phyloP scores from a whole-genome alignment of 2,329 filamentous ascomycete genomes.

The Lasiodiplodia hormozganensis region DNA sequence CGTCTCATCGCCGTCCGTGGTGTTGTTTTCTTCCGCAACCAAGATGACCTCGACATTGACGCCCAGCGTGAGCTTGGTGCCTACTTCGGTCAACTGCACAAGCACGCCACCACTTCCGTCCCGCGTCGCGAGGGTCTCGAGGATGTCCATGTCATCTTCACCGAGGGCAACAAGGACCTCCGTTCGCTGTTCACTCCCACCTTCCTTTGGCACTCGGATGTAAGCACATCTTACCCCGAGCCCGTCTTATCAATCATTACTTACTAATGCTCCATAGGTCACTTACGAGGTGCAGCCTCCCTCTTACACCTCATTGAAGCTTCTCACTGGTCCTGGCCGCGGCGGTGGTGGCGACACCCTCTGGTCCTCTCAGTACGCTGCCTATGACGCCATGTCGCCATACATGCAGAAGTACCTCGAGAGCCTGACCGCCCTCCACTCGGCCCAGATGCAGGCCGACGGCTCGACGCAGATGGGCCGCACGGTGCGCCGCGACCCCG shows the following conservation, averaged over 20 bases:
- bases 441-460: constrained; percentile 61
- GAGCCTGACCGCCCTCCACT: constrained; percentile 62
- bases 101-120: constrained; percentile 62
- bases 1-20: constrained; percentile 61
- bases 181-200: constrained; percentile 61
- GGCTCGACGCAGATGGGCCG: constrained; percentile 59
- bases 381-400: constrained; percentile 63
- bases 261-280: constrained; percentile 46
- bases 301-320: constrained; percentile 63
- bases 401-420: constrained; percentile 66
- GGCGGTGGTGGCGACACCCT: constrained; percentile 65
- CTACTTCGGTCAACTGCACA: constrained; percentile 62
- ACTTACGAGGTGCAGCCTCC: constrained; percentile 65
- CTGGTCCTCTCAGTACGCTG: constrained; percentile 65
- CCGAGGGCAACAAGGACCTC: constrained; percentile 60
- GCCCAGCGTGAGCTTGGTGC: constrained; percentile 59
- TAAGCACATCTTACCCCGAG: constrained; percentile 39
- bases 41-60: constrained; percentile 62
- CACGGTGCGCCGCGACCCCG: constrained; percentile 59
- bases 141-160: constrained; percentile 64
- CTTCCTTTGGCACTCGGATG: constrained; percentile 64
- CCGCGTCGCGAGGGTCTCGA: constrained; percentile 58
- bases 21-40: constrained; percentile 65
- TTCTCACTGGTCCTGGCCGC: constrained; percentile 60
- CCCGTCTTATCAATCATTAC: constrained; percentile 33